phyloP scores from a whole-genome alignment of 176 grass and related monocot genomes.

The Cenchrus purpureus region DNA sequence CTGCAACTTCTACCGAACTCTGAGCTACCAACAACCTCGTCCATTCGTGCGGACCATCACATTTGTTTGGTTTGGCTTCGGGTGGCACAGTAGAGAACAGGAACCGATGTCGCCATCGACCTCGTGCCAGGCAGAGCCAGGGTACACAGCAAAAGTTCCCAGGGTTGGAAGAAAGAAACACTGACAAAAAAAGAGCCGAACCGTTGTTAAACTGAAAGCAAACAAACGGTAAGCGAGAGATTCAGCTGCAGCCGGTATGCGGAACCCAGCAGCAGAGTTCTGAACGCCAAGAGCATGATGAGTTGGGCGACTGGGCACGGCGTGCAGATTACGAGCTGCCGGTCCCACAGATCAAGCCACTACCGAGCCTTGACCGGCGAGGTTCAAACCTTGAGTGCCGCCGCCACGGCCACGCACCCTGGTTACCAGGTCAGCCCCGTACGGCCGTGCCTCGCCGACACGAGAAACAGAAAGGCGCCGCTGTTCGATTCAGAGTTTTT shows the following conservation, averaged over 20 bases:
- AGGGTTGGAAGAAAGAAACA: neutral
- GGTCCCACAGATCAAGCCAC: neutral
- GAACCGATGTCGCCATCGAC: neutral
- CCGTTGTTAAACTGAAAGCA: neutral
- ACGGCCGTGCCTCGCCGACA: neutral
- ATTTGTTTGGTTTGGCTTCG: neutral
- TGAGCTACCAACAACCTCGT: neutral
- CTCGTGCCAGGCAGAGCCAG: neutral
- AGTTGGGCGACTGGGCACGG: neutral
- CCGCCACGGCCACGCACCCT: neutral
- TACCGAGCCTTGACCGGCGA: neutral
- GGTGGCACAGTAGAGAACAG: neutral
- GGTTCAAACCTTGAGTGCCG: conserved; percentile 25
- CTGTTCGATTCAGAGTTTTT: neutral
- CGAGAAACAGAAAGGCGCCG: neutral
- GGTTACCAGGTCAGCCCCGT: neutral
- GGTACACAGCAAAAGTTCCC: neutral
- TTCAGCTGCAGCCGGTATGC: neutral
- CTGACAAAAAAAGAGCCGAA: neutral
- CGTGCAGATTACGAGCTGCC: neutral
- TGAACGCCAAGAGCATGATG: neutral
- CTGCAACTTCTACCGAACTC: neutral
- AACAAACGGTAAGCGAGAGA: neutral
- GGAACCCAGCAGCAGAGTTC: neutral
- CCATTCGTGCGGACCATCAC: neutral